phyloP scores from a whole-genome alignment of 345 rosid genomes.

The Erodium maritimum region DNA sequence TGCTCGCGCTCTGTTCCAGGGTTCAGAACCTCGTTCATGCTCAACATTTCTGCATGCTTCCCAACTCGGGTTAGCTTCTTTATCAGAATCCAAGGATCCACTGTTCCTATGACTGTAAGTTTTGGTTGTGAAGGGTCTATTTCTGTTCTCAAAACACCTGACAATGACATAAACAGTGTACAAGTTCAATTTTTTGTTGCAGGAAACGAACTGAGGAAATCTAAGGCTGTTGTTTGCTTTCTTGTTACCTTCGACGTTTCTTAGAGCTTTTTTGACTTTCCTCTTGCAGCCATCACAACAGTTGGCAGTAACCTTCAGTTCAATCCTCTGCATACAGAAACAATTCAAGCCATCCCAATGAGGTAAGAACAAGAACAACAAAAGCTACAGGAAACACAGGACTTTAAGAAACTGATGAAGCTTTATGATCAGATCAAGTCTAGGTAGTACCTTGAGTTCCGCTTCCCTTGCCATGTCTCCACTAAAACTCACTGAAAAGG shows the following conservation, averaged over 20 bases:
- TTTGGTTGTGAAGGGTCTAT: constrained; percentile 33
- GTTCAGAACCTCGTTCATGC: constrained; percentile 11
- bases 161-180: background rate
- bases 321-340: constrained; percentile 32
- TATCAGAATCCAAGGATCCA: constrained; percentile 30
- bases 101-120: constrained; percentile 34
- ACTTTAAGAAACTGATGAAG: background rate
- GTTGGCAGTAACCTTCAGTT: constrained; percentile 39
- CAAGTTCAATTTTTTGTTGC: background rate
- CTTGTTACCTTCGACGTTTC: constrained; percentile 32
- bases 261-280: constrained; percentile 45
- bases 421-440: background rate
- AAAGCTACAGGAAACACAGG: background rate
- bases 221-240: too few species aligned
- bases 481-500: background rate
- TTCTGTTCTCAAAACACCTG: constrained; percentile 45
- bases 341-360: background rate
- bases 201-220: background rate
- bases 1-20: constrained; percentile 2
- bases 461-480: constrained; percentile 35
- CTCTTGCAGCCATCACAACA: constrained; percentile 66
- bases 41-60: constrained; percentile 42
- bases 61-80: constrained; percentile 33
- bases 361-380: background rate
- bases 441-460: constrained; percentile 27